phyloP scores from a whole-genome alignment of 805 yeast genomes.

The Ogataea philodendri region DNA sequence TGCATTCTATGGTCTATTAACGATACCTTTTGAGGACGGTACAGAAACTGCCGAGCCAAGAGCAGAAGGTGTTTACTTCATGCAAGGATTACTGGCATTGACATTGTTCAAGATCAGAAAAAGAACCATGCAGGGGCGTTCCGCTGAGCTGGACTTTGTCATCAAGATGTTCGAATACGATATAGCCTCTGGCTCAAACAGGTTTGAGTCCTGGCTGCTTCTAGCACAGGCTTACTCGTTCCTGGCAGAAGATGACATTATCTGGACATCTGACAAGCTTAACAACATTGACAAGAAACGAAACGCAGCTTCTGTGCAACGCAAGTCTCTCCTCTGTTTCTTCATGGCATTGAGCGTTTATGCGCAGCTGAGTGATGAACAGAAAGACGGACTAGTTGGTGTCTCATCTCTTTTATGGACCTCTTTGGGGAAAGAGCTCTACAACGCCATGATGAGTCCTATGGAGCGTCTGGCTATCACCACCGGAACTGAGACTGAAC shows the following conservation, averaged over 20 bases:
- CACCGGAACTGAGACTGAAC: conserved; percentile 1
- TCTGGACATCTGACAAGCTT: conserved; percentile 88
- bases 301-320: conserved; percentile 61
- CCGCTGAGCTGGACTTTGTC: conserved; percentile 77
- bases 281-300: conserved; percentile 59
- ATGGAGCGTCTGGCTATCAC: conserved; percentile 59
- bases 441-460: conserved; percentile 59
- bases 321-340: conserved; percentile 69
- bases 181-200: conserved; percentile 57
- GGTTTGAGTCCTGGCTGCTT: conserved; percentile 85
- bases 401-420: conserved; percentile 48
- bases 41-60: conserved; percentile 38
- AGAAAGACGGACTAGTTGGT: conserved; percentile 30
- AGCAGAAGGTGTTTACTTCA: conserved; percentile 59
- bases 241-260: conserved; percentile 81
- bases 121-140: conserved; percentile 74
- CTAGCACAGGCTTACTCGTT: conserved; percentile 77
- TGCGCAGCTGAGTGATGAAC: conserved; percentile 21
- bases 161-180: conserved; percentile 65
- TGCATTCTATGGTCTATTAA: conserved; percentile 50
- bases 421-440: conserved; percentile 54
- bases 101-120: conserved; percentile 70
- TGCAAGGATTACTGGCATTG: conserved; percentile 66
- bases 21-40: conserved; percentile 29
- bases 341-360: conserved; percentile 62